A percentile compares a stretch with the other conserved stretches of the same genome.
These are phyloP conservation scores for Kwoniella dendrophila DNA, from an alignment of 768 basidiomycete species.

Conservation along the genomic window DNA sequence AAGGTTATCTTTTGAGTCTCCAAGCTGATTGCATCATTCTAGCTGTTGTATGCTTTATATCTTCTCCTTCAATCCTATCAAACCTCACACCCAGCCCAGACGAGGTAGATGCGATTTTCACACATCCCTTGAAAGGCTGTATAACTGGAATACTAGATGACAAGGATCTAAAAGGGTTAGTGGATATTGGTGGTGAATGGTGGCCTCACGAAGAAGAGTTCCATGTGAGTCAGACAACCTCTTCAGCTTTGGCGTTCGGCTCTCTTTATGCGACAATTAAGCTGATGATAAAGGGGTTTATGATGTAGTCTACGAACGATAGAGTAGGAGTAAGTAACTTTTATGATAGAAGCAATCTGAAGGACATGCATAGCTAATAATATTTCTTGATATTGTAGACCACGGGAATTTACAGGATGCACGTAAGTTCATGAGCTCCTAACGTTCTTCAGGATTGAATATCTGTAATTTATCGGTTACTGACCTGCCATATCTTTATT, in stretches of 20 bases:
- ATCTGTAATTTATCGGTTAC: background rate
- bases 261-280: background rate
- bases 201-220: conserved; percentile 78
- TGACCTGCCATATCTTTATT: conserved; percentile 2
- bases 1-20: background rate
- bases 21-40: background rate
- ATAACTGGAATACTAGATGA: conserved; percentile 65
- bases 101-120: conserved; percentile 77
- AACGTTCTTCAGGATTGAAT: background rate
- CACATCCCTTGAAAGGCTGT: conserved; percentile 69
- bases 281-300: conserved; percentile 6
- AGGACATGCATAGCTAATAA: background rate
- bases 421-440: conserved; percentile 52
- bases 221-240: conserved; percentile 63
- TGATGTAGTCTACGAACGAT: conserved; percentile 37
- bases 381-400: background rate
- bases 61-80: conserved; percentile 62
- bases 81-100: conserved; percentile 63
- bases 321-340: conserved; percentile 29
- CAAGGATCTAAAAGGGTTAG: conserved; percentile 61
- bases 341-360: background rate
- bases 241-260: background rate
- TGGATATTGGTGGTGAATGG: conserved; percentile 65
- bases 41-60: conserved; percentile 72
- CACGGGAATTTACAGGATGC: conserved; percentile 68